Percentiles rank a stretch among this genome's conserved stretches.
Evolutionary conservation across 192 early-diverging fungal species (phyloP).

Genomic region (Coemansia sp.): DNA sequence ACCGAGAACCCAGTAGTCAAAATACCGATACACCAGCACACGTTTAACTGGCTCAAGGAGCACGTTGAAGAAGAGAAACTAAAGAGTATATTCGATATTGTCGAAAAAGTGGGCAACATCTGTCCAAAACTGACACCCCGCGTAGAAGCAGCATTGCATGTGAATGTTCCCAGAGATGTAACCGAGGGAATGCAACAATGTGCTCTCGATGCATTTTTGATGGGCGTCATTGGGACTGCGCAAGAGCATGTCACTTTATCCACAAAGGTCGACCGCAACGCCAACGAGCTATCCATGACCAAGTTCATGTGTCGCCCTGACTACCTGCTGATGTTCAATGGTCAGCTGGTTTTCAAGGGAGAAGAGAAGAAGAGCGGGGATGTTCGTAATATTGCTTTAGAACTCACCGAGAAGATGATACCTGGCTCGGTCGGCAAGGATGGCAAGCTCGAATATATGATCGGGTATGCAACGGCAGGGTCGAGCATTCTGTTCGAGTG

Average conservation of each 20-base stretch:
- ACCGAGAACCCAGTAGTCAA: conserved; percentile 2
- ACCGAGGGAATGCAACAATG: conserved; percentile 49
- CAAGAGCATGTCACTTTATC: conserved; percentile 22
- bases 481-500: conserved; percentile 40
- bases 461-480: conserved; percentile 43
- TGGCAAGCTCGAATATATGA: conserved; percentile 27
- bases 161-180: conserved; percentile 14
- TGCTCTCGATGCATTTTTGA: conserved; percentile 36
- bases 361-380: conserved; percentile 45
- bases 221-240: conserved; percentile 34
- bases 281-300: conserved; percentile 36
- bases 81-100: conserved; percentile 21
- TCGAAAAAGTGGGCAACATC: conserved; percentile 38
- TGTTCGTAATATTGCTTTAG: conserved; percentile 27
- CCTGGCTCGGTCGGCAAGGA: conserved; percentile 25
- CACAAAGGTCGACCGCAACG: conserved; percentile 36
- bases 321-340: conserved; percentile 34
- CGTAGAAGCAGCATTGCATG: conserved; percentile 27
- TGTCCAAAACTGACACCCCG: conserved; percentile 37
- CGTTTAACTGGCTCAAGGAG: conserved; percentile 14
- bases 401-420: conserved; percentile 34
- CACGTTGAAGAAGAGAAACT: conserved; percentile 14
- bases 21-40: conserved; percentile 34
- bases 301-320: conserved; percentile 22
- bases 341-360: conserved; percentile 47